Conservation (phyloP, 805 yeast species). For the Schwanniomyces vanrijiae region DNA sequence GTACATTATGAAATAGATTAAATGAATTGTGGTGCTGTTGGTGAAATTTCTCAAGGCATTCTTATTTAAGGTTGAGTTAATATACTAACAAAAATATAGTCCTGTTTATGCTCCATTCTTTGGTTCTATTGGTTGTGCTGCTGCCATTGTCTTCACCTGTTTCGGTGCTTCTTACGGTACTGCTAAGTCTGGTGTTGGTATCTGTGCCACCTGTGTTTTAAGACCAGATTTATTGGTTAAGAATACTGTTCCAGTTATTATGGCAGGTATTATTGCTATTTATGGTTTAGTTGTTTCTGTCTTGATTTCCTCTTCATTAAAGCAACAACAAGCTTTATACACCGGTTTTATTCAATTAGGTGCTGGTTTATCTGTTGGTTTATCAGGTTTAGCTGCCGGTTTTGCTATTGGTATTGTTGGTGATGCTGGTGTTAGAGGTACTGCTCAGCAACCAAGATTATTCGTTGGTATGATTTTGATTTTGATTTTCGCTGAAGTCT, state of each 20-base stretch:
- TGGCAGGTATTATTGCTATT: constrained; percentile 99
- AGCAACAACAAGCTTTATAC: constrained; percentile 89
- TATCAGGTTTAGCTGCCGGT: constrained; percentile 97
- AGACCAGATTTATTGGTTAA: constrained; percentile 95
- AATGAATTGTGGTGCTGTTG: neutral
- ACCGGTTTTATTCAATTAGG: constrained; percentile 98
- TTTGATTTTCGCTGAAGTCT: constrained; percentile 97
- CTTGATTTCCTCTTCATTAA: constrained; percentile 83
- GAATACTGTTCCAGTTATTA: constrained; percentile 94
- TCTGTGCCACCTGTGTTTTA: constrained; percentile 95
- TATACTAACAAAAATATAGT: constrained; percentile 35
- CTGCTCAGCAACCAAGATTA: constrained; percentile 96
- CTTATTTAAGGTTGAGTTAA: neutral
- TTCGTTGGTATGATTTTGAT: constrained; percentile 98
- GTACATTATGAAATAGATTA: neutral
- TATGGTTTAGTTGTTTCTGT: constrained; percentile 97
- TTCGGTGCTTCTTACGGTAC: constrained; percentile 99
- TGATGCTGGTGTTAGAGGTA: constrained; percentile 99
- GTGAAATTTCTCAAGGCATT: neutral
- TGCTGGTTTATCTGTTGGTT: constrained; percentile 96
- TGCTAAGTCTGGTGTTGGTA: constrained; percentile 99
- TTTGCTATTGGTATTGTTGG: constrained; percentile 99
- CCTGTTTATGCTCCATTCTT: constrained; percentile 93
- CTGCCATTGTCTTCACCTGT: constrained; percentile 97
- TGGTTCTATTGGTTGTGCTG: constrained; percentile 99